Evolutionary conservation across 2,329 filamentous ascomycete genomes (phyloP), one percentile per base, ranked within the genome.

Genomic region (Alternaria conjuncta): DNA sequence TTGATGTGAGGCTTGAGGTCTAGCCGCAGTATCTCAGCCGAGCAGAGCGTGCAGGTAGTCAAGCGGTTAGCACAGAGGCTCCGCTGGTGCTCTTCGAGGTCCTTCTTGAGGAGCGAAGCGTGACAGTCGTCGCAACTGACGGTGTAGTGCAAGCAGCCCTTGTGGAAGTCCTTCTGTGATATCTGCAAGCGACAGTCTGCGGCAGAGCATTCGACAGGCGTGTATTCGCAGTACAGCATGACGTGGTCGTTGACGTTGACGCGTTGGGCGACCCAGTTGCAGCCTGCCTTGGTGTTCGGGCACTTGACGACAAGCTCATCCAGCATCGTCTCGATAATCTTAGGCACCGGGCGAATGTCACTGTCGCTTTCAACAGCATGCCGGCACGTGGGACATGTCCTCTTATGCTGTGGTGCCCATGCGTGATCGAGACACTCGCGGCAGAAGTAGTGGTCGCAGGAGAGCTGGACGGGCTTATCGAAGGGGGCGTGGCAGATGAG

Each of bases 371-470:
- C 77, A 11, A 80, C 77, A 44, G 82, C 80, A 45, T 82, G 82
- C 43, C 88, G 85, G 73, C 88, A 89, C 5, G 85, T 85, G 50
- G 88, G 88, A 78, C 88, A 90, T 32, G 80, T 82, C 70, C 77
- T 74, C 66, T 65, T 56, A 26, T 71, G 64, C 72, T 80, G 77
- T 23, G 74, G 73, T 1, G 66, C 70, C 73, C 75, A 79, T 26
- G 77, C 75, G 46, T 79, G 78, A 51, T 81, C 82, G 63, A 90
- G 81, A 71, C 88, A 90, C 23, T 85, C 83, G 57, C 83, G 80
- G 78, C 88, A 90, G 79, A 90, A 90, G 66, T 87, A 86, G 78
- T 90, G 88, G 66, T 89, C 87, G 77, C 88, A 90, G 67, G 85
- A 82, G 51, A 88, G 79, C 68, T 86, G 76, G 47, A 88, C 83